Conservation (phyloP, 2,329 filamentous ascomycete genomes). For the Neodidymelliopsis sp. region DNA sequence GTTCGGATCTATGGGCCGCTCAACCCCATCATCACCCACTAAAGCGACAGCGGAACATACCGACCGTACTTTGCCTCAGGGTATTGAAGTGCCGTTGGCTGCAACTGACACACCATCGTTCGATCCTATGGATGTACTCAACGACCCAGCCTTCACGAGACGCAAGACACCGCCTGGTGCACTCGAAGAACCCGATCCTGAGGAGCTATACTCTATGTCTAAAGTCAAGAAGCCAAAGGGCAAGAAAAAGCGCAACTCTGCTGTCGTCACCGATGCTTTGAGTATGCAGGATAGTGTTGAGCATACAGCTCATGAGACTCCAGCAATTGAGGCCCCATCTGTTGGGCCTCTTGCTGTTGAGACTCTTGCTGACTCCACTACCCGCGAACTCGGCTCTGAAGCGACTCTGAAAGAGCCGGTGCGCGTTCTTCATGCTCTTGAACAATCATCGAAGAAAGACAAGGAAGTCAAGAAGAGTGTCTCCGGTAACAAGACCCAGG, state of each 20-base stretch:
- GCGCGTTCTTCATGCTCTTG: background rate
- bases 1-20: conserved; percentile 39
- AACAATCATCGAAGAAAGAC: conserved; percentile 11
- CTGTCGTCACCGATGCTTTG: background rate
- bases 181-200: conserved; percentile 48
- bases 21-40: conserved; percentile 41
- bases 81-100: conserved; percentile 44
- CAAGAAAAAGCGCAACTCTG: conserved; percentile 49
- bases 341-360: conserved; percentile 45
- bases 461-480: background rate
- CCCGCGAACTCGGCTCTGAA: conserved; percentile 22
- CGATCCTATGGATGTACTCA: conserved; percentile 46
- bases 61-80: conserved; percentile 37
- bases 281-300: conserved; percentile 41
- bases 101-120: conserved; percentile 47
- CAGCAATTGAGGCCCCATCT: conserved; percentile 41
- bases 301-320: conserved; percentile 37
- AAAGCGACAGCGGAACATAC: conserved; percentile 23
- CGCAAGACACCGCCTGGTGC: conserved; percentile 42
- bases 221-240: conserved; percentile 57
- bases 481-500: too few species aligned
- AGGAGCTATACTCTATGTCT: conserved; percentile 45
- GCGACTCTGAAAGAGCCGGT: background rate
- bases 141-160: conserved; percentile 47
- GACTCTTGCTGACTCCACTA: conserved; percentile 35